Base-by-base conservation (phyloP, 805 yeast genomes). In the Isabelozyma pseudorhagii region DNA sequence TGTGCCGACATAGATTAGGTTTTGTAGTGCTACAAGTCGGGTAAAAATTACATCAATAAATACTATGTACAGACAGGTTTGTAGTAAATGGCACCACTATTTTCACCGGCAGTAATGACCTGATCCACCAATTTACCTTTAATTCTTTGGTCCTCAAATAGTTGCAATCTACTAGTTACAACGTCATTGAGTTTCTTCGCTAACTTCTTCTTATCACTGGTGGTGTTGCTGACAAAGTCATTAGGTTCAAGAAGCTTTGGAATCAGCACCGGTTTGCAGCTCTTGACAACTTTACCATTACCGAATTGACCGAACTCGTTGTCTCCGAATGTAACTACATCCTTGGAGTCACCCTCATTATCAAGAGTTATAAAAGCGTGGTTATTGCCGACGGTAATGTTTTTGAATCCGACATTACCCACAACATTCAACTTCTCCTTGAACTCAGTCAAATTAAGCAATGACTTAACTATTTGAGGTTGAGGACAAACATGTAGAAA, bases 261-360 rank as follows among this genome's bases (percentile, higher is more conserved):
- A 29, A 84, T 62, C 8, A 69, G 62, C 0, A 65, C 47, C 0
- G 94, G 93, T 52, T 69, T 71, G 28, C 83, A 72, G 15, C 76
- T 64, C 61, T 86, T 85, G 51, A 79, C 78, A 40, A 78, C 74
- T 59, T 86, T 87, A 28, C 97, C 96, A 60, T 84, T 89, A 10
- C 96, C 97, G 42, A 89, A 75, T 68, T 93, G 97, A 21, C 93
- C 96, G 57, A 55, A 73, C 59, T 83, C 87, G 66, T 92, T 93
- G 42, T 83, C 85, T 21, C 99, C 99, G 90, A 96, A 90, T 5
- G 72, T 79, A 38, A 85, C 63, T 17, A 90, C 85, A 59, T 86
- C 90, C 17, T 78, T 78, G 52, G 52, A 29, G 4, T 50, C 9
- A 1, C 75, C 75, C 3, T 48, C 50, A 50, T 85, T 85, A 40